These are phyloP conservation scores for Acanthamoeba triangularis DNA, from an alignment of 208 protist species.

Conservation along the genomic window DNA sequence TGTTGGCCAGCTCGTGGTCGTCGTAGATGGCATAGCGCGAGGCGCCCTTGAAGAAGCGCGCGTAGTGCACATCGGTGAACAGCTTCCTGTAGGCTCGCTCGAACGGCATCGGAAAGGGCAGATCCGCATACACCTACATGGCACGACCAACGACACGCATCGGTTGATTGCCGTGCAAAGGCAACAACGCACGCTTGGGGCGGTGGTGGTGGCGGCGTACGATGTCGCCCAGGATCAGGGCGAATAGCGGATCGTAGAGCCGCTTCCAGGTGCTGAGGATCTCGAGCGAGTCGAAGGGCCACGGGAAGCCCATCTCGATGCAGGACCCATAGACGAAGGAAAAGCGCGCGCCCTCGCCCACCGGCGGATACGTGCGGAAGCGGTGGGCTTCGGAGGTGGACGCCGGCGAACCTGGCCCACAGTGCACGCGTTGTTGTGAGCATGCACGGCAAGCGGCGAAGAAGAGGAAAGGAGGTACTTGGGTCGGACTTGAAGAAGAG, in stretches of 20 bases:
- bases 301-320: constrained; percentile 14
- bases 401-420: background rate
- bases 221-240: background rate
- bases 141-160: background rate
- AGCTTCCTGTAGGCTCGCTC: constrained; percentile 21
- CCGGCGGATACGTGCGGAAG: background rate
- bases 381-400: background rate
- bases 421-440: background rate
- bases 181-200: background rate
- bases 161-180: background rate
- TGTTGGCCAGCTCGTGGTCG: constrained; percentile 37
- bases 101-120: constrained; percentile 14
- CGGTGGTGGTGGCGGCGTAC: background rate
- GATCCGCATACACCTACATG: background rate
- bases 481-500: background rate
- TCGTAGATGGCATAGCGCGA: constrained; percentile 49
- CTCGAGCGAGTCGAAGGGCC: constrained; percentile 20
- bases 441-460: background rate
- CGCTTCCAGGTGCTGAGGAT: background rate
- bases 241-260: background rate
- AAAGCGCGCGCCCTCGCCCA: background rate
- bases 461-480: background rate
- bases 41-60: constrained; percentile 2
- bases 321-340: constrained; percentile 26
- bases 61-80: background rate